Evolutionary conservation across 192 early-diverging fungal genomes (phyloP), one percentile per base, ranked within the genome.

Genomic region (Coemansia sp.): DNA sequence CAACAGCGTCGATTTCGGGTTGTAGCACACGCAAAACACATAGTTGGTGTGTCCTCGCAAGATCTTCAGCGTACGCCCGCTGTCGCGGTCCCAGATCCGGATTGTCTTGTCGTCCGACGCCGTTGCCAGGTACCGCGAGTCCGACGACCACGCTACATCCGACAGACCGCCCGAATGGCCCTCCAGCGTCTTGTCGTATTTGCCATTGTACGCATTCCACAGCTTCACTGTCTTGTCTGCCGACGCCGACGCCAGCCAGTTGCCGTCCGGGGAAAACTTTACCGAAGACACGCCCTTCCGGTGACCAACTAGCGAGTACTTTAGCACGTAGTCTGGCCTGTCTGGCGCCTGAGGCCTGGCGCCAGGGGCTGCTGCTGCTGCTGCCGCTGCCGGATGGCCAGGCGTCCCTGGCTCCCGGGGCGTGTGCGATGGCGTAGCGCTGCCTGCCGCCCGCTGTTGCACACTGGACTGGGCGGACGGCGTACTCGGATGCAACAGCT

Each of bases 11-110:
- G 87, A 87, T 40, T 86, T 84, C 1, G 96, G 92, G 58, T 92
- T 98, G 57, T 89, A 99, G 71, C 93, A 91, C 14, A 97, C 94
- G 58, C 91, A 94, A 61, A 96, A 99, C 17, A 99, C 96, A 55
- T 90, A 96, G 73, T 96, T 87, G 3, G 90, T 87, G 64, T 99
- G 96, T 6, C 96, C 96, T 32, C 80, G 81, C 38, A 99, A 64
- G 2, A 86, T 76, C 50, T 86, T 84, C 4, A 87, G 75, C 7
- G 88, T 78, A 23, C 78, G 74, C 13, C 86, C 70, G 77, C 82
- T 78, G 28, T 80, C 80, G 21, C 91, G 62, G 38, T 82, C 82
- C 94, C 94, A 99, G 46, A 99, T 89, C 16, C 90, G 83, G 38
- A 99, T 85, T 0, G 88, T 94, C 47, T 83, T 90, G 76, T 99